A percentile compares a stretch with the other conserved stretches of the same genome.
These are phyloP conservation scores for Escallonia herrerae DNA, from an alignment of 129 eudicot genomes.

Conservation along the genomic window DNA sequence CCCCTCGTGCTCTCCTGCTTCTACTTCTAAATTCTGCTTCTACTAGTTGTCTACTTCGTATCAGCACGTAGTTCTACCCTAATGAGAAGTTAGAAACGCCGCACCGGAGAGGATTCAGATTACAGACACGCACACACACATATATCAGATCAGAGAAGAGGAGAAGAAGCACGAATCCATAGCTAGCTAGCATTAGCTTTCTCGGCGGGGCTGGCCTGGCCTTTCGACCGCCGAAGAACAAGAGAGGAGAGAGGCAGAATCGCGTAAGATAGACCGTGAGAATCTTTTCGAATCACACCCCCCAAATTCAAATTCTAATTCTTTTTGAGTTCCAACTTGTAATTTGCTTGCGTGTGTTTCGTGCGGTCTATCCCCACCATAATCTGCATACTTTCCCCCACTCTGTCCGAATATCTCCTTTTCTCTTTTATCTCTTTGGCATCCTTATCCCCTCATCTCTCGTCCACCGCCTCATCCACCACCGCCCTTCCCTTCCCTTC, in stretches of 20 bases:
- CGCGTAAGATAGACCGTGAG: conserved; percentile 95
- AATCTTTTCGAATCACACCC: conserved; percentile 16
- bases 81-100: no score
- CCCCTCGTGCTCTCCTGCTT: no score
- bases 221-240: not conserved
- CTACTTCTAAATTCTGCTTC: no score
- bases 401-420: not conserved
- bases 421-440: conserved; percentile 10
- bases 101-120: no score
- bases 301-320: conserved; percentile 61
- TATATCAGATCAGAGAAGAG: no score
- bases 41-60: no score
- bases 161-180: no score
- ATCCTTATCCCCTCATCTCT: conserved; percentile 5
- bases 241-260: conserved; percentile 57
- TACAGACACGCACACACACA: no score
- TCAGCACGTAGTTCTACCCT: no score
- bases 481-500: not conserved
- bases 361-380: conserved; percentile 93
- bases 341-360: conserved; percentile 55
- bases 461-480: not conserved
- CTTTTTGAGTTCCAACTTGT: not conserved
- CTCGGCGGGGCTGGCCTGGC: no score
- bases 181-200: no score
- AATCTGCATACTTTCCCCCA: conserved; percentile 52